Conservation (phyloP, 169 alveolate species). For the Cryptosporidium parvum region DNA sequence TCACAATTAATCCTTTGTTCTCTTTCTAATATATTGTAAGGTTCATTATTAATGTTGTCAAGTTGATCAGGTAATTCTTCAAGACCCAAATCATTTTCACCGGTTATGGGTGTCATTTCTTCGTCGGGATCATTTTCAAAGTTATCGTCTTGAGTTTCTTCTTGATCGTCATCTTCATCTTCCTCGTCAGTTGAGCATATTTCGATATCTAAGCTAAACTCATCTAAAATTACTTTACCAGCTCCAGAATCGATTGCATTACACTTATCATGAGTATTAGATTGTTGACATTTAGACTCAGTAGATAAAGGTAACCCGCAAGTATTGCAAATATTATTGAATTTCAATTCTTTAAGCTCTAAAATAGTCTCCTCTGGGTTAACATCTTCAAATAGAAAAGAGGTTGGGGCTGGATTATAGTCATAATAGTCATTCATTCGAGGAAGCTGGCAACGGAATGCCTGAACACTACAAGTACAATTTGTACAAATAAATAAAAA, state of each 20-base stretch:
- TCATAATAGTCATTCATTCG: constrained; percentile 58
- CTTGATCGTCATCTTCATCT: constrained; percentile 15
- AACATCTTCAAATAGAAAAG: constrained; percentile 1
- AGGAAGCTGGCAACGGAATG: constrained; percentile 51
- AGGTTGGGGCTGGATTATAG: constrained; percentile 33
- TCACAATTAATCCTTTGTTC: not conserved
- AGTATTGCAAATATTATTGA: not conserved
- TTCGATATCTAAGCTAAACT: constrained; percentile 43
- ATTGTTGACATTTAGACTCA: not conserved
- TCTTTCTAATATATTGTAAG: not conserved
- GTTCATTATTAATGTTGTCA: not conserved
- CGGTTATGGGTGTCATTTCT: not conserved
- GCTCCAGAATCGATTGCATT: not conserved
- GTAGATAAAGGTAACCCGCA: constrained; percentile 50
- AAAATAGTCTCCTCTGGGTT: not conserved
- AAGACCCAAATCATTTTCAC: not conserved
- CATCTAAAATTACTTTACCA: not conserved
- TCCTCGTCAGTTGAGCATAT: constrained; percentile 57
- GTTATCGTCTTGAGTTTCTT: constrained; percentile 5
- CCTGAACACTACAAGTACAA: constrained; percentile 43
- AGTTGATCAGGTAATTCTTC: not conserved
- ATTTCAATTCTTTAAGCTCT: not conserved
- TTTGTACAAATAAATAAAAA: constrained; percentile 58
- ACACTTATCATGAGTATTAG: constrained; percentile 31
- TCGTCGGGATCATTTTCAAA: not conserved